A percentile compares a stretch with the other conserved stretches of the same genome.
Conservation (phyloP, 805 yeast genomes). For the Schwanniomyces polymorphus region DNA sequence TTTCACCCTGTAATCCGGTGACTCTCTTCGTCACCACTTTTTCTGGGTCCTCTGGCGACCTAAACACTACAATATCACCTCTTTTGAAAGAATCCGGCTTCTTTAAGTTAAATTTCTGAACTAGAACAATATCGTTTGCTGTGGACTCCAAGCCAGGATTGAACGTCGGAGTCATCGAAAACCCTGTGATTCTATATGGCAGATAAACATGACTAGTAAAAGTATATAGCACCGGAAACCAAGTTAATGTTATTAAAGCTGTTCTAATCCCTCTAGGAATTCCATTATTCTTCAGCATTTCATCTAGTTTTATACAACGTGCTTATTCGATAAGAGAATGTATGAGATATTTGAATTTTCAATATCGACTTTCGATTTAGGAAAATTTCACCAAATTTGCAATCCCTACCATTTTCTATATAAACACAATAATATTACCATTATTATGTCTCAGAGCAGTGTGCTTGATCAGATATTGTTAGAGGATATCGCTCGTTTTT, state of each 20-base stretch:
- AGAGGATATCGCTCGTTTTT: constrained; percentile 73
- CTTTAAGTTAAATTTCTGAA: constrained; percentile 64
- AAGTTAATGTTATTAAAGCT: constrained; percentile 38
- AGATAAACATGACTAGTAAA: constrained; percentile 70
- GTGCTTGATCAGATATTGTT: constrained; percentile 69
- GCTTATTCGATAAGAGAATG: background rate
- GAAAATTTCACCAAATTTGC: background rate
- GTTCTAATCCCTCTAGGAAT: constrained; percentile 15
- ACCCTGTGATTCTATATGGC: constrained; percentile 73
- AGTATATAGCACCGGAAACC: constrained; percentile 80
- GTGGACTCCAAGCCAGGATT: constrained; percentile 60
- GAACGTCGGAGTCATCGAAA: constrained; percentile 86
- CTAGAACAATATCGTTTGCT: constrained; percentile 59
- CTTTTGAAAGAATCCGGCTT: constrained; percentile 45
- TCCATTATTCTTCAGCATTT: background rate
- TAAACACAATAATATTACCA: background rate
- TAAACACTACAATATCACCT: constrained; percentile 74
- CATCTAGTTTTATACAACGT: background rate
- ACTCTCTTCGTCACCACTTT: constrained; percentile 77
- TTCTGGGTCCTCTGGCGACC: constrained; percentile 81
- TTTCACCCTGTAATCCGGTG: constrained; percentile 73
- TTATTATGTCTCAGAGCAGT: constrained; percentile 7
- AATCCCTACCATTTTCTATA: background rate
- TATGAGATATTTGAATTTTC: constrained; percentile 1
- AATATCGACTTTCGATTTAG: background rate